phyloP scores from a whole-genome alignment of 495 filamentous ascomycete genomes.

The Sphaerosporella brunnea region DNA sequence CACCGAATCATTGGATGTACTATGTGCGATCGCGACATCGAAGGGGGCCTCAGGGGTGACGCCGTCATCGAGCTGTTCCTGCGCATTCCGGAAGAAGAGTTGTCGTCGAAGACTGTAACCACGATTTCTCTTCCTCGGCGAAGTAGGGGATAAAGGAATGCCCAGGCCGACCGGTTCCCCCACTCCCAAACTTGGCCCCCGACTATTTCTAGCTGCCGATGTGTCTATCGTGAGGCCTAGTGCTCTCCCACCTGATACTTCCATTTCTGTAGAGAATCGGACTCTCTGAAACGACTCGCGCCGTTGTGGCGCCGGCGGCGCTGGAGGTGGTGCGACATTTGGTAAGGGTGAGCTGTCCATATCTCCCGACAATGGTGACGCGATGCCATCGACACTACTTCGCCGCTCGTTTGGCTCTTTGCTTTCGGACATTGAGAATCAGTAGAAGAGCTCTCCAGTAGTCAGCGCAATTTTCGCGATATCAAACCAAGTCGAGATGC shows the following conservation, averaged over 20 bases:
- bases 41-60: neutral
- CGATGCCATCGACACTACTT: neutral
- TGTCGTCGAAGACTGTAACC: constrained; percentile 18
- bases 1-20: neutral
- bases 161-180: no score
- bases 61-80: constrained; percentile 6
- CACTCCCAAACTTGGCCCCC: no score
- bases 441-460: neutral
- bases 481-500: no score
- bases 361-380: neutral
- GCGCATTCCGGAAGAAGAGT: constrained; percentile 15
- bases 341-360: neutral
- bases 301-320: neutral
- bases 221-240: no score
- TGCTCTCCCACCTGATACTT: no score
- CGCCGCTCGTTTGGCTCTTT: neutral
- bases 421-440: neutral
- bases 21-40: neutral
- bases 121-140: constrained; percentile 14
- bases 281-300: constrained; percentile 5
- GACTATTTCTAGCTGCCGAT: no score
- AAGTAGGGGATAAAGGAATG: constrained; percentile 8
- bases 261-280: constrained; percentile 13
- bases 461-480: neutral
- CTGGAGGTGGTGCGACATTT: no score